phyloP scores from a whole-genome alignment of 2,329 filamentous ascomycete species.

The Pseudocercospora crystallina region DNA sequence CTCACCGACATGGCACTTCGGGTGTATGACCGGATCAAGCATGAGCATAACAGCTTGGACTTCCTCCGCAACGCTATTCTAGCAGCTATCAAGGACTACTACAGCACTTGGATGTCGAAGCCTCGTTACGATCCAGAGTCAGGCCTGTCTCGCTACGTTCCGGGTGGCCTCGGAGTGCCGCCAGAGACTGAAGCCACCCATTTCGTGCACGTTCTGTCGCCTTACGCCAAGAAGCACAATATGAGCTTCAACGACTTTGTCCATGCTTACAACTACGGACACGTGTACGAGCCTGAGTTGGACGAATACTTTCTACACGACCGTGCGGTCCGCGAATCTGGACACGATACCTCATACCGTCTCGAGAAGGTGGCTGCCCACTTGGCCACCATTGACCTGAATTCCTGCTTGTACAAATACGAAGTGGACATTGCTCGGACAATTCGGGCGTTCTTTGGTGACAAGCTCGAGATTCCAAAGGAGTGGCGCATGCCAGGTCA shows the following conservation, averaged over 20 bases:
- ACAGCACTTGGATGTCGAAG: constrained; percentile 74
- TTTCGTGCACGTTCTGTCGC: constrained; percentile 77
- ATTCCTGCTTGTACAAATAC: constrained; percentile 94
- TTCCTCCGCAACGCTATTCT: constrained; percentile 79
- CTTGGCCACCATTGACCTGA: constrained; percentile 89
- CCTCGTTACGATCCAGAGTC: constrained; percentile 76
- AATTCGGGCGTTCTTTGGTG: constrained; percentile 80
- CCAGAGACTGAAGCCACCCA: constrained; percentile 88
- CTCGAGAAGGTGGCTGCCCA: constrained; percentile 85
- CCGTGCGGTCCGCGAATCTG: constrained; percentile 90
- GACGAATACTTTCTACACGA: constrained; percentile 97
- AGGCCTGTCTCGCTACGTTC: constrained; percentile 80
- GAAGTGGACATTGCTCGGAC: constrained; percentile 87
- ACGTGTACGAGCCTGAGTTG: constrained; percentile 78
- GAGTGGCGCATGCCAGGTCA: constrained; percentile 73
- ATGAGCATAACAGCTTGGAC: constrained; percentile 74
- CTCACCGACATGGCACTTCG: constrained; percentile 95
- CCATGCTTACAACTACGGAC: constrained; percentile 76
- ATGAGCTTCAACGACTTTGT: constrained; percentile 86
- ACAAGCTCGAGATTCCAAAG: constrained; percentile 75
- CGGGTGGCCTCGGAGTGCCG: constrained; percentile 79
- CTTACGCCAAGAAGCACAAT: constrained; percentile 79
- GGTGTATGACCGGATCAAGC: constrained; percentile 90
- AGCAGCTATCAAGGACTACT: constrained; percentile 95
- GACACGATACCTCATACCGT: constrained; percentile 94